Conservation (phyloP, 495 filamentous ascomycete species). For the Trichoderma parareesei region DNA sequence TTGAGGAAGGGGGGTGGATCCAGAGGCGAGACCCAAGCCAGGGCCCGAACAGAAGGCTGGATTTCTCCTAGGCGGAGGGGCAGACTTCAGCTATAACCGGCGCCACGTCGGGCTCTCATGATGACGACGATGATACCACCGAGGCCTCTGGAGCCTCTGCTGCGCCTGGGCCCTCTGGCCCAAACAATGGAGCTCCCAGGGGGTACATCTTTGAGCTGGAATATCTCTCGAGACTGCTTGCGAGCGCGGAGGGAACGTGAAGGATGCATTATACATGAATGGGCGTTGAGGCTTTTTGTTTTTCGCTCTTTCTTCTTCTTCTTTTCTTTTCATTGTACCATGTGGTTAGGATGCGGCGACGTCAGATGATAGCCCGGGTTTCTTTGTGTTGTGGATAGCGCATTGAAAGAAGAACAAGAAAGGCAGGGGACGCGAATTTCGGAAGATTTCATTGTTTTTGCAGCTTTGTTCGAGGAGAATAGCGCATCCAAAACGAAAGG, state of each 20-base stretch:
- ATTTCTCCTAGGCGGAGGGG: slow-evolving; percentile 1
- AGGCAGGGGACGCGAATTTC: background rate
- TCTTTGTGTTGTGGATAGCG: slow-evolving; percentile 5
- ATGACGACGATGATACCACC: slow-evolving; percentile 3
- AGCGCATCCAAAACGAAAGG: background rate
- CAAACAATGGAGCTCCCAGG: background rate
- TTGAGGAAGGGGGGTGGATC: background rate
- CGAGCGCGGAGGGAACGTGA: background rate
- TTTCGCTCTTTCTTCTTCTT: background rate
- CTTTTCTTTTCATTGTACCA: background rate
- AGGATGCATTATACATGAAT: background rate
- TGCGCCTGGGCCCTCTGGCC: background rate
- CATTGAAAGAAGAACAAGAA: slow-evolving; percentile 3
- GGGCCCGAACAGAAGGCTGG: slow-evolving; percentile 1
- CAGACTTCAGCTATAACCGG: background rate
- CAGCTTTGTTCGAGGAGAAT: slow-evolving; percentile 4
- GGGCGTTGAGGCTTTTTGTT: background rate
- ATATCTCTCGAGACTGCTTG: background rate
- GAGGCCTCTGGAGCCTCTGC: background rate
- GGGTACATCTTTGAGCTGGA: background rate
- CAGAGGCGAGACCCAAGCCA: background rate
- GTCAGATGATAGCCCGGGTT: background rate
- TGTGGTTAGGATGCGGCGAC: background rate
- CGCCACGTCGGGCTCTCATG: background rate
- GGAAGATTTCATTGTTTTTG: slow-evolving; percentile 6